Base-by-base conservation (phyloP, 148 eudicot species). In the Dysphania ambrosioides region DNA sequence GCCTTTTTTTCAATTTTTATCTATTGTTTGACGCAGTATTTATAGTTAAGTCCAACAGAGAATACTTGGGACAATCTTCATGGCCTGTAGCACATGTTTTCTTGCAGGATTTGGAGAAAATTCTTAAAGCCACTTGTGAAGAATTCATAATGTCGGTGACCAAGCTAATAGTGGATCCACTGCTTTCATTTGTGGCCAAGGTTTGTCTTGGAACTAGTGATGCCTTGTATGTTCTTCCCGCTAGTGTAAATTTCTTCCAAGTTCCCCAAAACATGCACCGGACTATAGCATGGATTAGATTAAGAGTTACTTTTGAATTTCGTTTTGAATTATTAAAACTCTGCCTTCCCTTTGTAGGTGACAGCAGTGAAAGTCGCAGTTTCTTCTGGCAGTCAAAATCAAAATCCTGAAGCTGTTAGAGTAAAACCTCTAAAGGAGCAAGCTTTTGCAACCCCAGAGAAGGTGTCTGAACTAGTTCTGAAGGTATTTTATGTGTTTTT, bases 111-210 rank as follows among this genome's bases (percentile, higher is more conserved):
- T 75, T 95, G 81, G 97, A 95, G 88, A 95, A 89, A 83, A 92
- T 79, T 80, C 97, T 95, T 38, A 92, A 92, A 84, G 78, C 92
- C 75, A 95, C 97, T 31, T 95, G 97, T 83, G 99, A 95, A 86
- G 99, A 95, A 83, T 95, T 95, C 78, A 95, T 95, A 62, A 95
- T 95, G 99, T 89, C 96, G 35, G 96, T 95, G 67, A 95, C 99
- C 27, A 95, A 95, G 82, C 87, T 84, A 69, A 84, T 92, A 72
- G 99, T 95, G 78, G 98, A 95, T 71, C 99, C 99, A 32, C 81
- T 95, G 92, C 93, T 95, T 83, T 95, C 97, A 59, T 95, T 95
- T 81, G 99, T 90, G 70, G 89, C 99, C 2, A 95, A 95, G 99
- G 99, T 95, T 73, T 72, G 89, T 79, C 73, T 74, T 70, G 62